Base-by-base conservation (phyloP, 495 filamentous ascomycete species). In the Lichenothelia convexa region DNA sequence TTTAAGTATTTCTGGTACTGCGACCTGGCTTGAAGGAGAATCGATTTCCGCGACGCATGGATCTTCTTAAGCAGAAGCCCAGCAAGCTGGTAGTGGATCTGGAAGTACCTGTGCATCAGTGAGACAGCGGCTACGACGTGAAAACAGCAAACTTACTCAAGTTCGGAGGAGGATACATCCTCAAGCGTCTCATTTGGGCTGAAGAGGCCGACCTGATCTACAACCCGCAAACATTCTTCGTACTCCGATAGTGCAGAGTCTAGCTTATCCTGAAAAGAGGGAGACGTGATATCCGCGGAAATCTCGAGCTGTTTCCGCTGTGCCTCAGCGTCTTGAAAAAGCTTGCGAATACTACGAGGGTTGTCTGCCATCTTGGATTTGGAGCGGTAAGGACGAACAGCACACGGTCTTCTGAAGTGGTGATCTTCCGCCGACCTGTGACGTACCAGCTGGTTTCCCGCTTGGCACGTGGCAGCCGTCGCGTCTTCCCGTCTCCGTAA, bases 171-270 rank as follows among this genome's bases (percentile, higher is more conserved):
- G 8, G 79, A 64, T 20, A 95, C 60, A 62, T 97, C 89, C 38
- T 95, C 91, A 21, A 93, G 56, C 2, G 70, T 66, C 52, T 97
- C 89, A 54, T 97, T 95, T 5, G 75, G 67, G 48, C 82, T 89
- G 65, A 94, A 95, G 9, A 95, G 55, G 0, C 80, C 77, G 35
- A 87, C 58, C 30, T 70, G 62, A 40, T 70, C 59, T 42, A 80
- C 70, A 24, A 85, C 67, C 44, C 64, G 56, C 23, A 76, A 64
- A 54, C 78, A 84, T 52, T 80, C 65, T 43, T 81, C 64, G 56
- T 93, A 80, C 35, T 70, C 63, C 37, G 64, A 47, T 34, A 92
- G 70, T 12, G 79, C 69, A 22, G 67, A 54, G 37, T 60, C 60
- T 38, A 94, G 64, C 42, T 75, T 70, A 39, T 73, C 63, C 45